A percentile compares a stretch with the other conserved stretches of the same genome.
Conservation (phyloP, 1,139 yeast species). For the Lodderomyces elongisporus region DNA sequence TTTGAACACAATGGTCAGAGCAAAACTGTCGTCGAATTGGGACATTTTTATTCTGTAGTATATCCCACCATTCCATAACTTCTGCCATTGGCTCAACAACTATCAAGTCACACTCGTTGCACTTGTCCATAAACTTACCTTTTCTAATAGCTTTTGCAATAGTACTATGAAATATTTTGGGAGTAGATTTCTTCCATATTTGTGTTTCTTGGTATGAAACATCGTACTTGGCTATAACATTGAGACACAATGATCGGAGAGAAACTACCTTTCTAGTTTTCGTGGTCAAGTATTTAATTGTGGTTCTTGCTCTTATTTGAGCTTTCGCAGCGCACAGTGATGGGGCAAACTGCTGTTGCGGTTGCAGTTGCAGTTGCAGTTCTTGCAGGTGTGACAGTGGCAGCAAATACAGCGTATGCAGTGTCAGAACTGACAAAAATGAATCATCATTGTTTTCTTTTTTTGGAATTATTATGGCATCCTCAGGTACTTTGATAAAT, state of each 20-base stretch:
- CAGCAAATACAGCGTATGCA: too few species aligned
- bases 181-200: constrained; percentile 37
- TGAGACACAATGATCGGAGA: constrained; percentile 30
- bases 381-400: too few species aligned
- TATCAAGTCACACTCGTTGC: constrained; percentile 32
- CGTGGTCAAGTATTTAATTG: constrained; percentile 15
- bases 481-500: constrained; percentile 20
- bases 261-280: constrained; percentile 15
- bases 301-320: constrained; percentile 20
- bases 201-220: constrained; percentile 43
- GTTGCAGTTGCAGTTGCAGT: too few species aligned
- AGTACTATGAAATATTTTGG: constrained; percentile 29
- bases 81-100: constrained; percentile 42
- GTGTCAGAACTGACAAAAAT: not conserved
- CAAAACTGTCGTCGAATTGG: constrained; percentile 41
- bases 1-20: constrained; percentile 31
- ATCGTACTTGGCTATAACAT: constrained; percentile 36
- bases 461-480: constrained; percentile 21
- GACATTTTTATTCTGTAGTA: constrained; percentile 31
- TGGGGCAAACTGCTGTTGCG: too few species aligned
- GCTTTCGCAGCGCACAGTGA: too few species aligned
- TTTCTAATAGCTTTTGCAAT: constrained; percentile 36
- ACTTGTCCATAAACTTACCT: constrained; percentile 34
- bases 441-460: constrained; percentile 6
- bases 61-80: constrained; percentile 46